Evolutionary conservation across 1,139 yeast species (phyloP), one percentile per base, ranked within the genome.

Genomic region (Lodderomyces metapsilosis): DNA sequence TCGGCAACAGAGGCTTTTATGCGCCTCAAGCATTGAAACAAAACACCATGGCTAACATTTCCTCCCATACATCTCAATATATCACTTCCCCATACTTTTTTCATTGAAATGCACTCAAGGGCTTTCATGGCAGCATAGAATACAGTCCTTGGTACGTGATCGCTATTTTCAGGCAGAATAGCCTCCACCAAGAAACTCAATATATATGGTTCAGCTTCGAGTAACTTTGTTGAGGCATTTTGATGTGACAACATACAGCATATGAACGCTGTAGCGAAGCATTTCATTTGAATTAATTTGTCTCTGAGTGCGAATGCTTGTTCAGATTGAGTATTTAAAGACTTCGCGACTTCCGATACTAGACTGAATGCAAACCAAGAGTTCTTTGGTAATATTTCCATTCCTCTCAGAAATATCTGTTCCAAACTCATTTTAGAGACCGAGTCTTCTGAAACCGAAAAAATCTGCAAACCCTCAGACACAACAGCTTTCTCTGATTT

Each of bases 21-120:
- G 39, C 71, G 71, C 48, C 94, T 75, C 32, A 91, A 62, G 36
- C 84, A 75, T 53, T 87, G 91, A 65, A 84, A 87, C 34, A 91
- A 57, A 6, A 82, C 64, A 0, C 98, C 98, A 60, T 91, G 96
- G 44, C 82, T 82, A 28, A 91, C 89, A 56, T 88, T 88, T 4
- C 94, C 97, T n/a, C 94, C 88, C 52, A 89, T 64, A n/a, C 88
- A 81, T 45, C 88, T 73, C 43, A 89, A 73, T 27, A 91, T 73
- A 50, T 91, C 97, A 37, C 84, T 74, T 17, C 92, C 83, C 78
- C 91, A 84, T 3, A 76, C 75, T 39, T 81, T 79, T 53, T 82
- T 84, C 36, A 77, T 68, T 2, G 95, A 78, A 12, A 88, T 79
- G 46, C 84, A 79, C 48, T 87, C 88, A 45, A 91, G 70, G 0